Percentiles rank a stretch among this genome's conserved stretches.
Evolutionary conservation across 108 stramenopile genomes (phyloP).

Genomic region (Aureococcus anophagefferens): DNA sequence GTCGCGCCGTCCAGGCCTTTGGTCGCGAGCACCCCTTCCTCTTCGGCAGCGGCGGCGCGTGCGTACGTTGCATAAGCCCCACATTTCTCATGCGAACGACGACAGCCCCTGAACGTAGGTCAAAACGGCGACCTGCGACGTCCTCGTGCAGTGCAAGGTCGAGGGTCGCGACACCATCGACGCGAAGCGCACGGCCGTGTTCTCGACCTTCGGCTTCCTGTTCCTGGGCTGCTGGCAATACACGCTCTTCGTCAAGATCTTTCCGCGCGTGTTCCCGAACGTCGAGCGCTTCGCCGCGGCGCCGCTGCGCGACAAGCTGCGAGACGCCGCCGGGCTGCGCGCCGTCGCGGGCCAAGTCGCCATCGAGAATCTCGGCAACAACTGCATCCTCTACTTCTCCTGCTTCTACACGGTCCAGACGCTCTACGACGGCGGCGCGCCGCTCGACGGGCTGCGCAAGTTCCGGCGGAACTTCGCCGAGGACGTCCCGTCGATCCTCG

Average conservation of each 20-base stretch:
- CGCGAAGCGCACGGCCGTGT: not conserved
- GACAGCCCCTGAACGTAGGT: no score
- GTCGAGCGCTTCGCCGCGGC: not conserved
- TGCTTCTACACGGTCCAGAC: not conserved
- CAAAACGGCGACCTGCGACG: slow-evolving; percentile 1
- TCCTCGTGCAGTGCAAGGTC: not conserved
- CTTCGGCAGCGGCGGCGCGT: no score
- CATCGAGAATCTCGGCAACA: not conserved
- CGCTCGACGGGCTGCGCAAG: not conserved
- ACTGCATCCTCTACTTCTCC: not conserved
- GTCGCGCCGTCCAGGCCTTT: no score
- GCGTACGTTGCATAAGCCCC: no score
- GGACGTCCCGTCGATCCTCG: not conserved
- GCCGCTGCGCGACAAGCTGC: not conserved
- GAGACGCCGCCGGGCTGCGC: not conserved
- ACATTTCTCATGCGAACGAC: no score
- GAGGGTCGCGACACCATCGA: not conserved
- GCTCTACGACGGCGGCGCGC: no score
- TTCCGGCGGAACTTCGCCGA: not conserved
- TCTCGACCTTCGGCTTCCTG: not conserved
- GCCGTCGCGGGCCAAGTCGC: not conserved
- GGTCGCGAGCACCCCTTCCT: no score
- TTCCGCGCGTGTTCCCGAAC: not conserved
- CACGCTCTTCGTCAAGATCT: not conserved
- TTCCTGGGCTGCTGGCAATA: not conserved